Base-by-base conservation (phyloP, 106 monocot genomes). In the Vanilla planifolia region DNA sequence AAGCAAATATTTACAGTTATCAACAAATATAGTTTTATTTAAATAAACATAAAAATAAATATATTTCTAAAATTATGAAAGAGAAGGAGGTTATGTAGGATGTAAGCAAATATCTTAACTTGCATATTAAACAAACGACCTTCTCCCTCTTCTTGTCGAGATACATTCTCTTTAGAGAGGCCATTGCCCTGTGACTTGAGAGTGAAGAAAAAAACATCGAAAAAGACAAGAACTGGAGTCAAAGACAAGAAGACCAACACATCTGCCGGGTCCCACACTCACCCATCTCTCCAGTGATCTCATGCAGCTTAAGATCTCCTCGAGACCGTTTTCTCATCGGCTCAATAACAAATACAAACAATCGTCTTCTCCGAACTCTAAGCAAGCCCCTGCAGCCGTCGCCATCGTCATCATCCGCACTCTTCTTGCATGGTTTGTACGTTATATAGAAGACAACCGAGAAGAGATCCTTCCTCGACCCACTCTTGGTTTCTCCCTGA, bases 181-280 rank as follows among this genome's bases (percentile, higher is more conserved):
- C 11, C 26, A 28, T 25, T 76, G 60, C 76, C 81, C 72, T 81
- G 76, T 76, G 60, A 72, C 81, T 76, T 81, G 76, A 64, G 81
- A 81, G 81, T 81, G 76, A 81, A 81, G 81, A 66, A 70, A n/a
- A 72, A 72, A 75, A 63, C 68, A 76, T 44, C 62, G 48, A 63
- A 67, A 71, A 68, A 26, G 67, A 69, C 61, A 67, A 67, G 68
- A 76, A 68, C 76, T 81, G 72, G 76, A 81, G 75, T 81, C 75
- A 67, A 61, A 80, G 70, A 74, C 66, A 74, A 43, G 44, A 43
- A 44, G 28, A 48, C 29, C 60, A 20, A 33, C 33, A 42, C 15
- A 28, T 45, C 26, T 57, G 17, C 60, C 56, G 28, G 32, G 41
- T 30, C 43, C 51, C 70, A 64, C 61, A 46, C 60, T 53, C 61